Percentiles rank a stretch among this genome's conserved stretches.
phyloP scores from a whole-genome alignment of 495 filamentous ascomycete species.

The Sabuloglossum arenarium region DNA sequence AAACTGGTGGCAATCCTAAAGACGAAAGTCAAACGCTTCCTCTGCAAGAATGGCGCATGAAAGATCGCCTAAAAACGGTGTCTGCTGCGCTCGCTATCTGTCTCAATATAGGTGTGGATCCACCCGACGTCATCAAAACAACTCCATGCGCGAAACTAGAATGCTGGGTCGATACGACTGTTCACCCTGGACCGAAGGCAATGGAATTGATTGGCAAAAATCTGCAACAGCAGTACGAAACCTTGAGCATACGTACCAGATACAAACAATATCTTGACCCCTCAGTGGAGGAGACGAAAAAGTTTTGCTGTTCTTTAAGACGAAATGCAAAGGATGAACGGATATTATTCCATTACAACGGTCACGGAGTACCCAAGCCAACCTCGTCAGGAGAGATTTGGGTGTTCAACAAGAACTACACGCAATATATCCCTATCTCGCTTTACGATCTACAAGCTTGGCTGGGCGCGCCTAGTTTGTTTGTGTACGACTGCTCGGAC shows the following conservation, averaged over 20 bases:
- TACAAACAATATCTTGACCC: slow-evolving; percentile 96
- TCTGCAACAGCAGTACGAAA: slow-evolving; percentile 87
- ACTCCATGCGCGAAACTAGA: slow-evolving; percentile 82
- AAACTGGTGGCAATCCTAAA: slow-evolving; percentile 85
- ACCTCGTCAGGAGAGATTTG: slow-evolving; percentile 94
- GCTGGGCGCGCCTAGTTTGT: slow-evolving; percentile 88
- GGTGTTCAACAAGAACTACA: slow-evolving; percentile 98
- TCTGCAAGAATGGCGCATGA: slow-evolving; percentile 90
- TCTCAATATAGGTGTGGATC: slow-evolving; percentile 93
- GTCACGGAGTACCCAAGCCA: slow-evolving; percentile 92
- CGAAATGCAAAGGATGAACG: slow-evolving; percentile 89
- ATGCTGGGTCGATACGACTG: slow-evolving; percentile 77
- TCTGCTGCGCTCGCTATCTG: slow-evolving; percentile 86
- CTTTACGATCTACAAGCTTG: slow-evolving; percentile 90
- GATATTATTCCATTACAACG: slow-evolving; percentile 94
- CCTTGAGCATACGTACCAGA: slow-evolving; percentile 73
- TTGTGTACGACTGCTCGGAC: slow-evolving; percentile 94
- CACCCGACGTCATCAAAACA: slow-evolving; percentile 87
- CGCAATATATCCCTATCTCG: slow-evolving; percentile 94
- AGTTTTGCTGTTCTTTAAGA: slow-evolving; percentile 74
- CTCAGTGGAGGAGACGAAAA: slow-evolving; percentile 89
- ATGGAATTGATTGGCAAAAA: slow-evolving; percentile 92
- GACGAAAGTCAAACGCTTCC: slow-evolving; percentile 33
- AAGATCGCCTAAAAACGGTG: slow-evolving; percentile 88
- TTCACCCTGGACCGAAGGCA: slow-evolving; percentile 49